These are phyloP conservation scores for Saussurea involucrata DNA, from an alignment of 129 eudicot genomes.

Conservation along the genomic window DNA sequence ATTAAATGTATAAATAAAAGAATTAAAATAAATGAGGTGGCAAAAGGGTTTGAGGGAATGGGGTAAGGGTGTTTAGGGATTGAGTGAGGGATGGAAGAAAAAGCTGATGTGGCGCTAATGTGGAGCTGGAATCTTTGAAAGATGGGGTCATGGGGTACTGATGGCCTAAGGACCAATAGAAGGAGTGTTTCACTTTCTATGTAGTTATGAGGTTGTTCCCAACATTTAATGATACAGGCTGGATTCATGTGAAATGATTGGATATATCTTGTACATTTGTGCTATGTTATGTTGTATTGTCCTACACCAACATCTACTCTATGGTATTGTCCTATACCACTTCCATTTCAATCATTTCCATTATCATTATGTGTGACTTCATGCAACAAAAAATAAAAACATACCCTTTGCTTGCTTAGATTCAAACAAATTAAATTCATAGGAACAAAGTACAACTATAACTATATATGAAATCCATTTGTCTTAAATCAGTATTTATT, in stretches of 20 bases:
- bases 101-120: too few species aligned
- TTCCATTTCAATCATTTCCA: conserved; percentile 28
- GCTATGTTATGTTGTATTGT: conserved; percentile 28
- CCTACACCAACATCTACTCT: conserved; percentile 24
- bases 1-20: too few species aligned
- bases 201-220: conserved; percentile 33
- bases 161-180: conserved; percentile 7
- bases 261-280: conserved; percentile 26
- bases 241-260: conserved; percentile 44
- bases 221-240: conserved; percentile 36
- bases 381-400: neutral
- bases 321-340: conserved; percentile 25
- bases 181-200: conserved; percentile 20
- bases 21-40: too few species aligned
- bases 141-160: too few species aligned
- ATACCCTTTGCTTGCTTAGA: conserved; percentile 2
- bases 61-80: too few species aligned
- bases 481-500: neutral
- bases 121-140: too few species aligned
- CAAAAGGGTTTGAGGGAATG: too few species aligned
- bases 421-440: neutral
- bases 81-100: too few species aligned
- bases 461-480: neutral
- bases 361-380: conserved; percentile 19
- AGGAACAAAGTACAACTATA: neutral